Base-by-base conservation (phyloP, 257 asterid genomes). In the Cordia subcordata region DNA sequence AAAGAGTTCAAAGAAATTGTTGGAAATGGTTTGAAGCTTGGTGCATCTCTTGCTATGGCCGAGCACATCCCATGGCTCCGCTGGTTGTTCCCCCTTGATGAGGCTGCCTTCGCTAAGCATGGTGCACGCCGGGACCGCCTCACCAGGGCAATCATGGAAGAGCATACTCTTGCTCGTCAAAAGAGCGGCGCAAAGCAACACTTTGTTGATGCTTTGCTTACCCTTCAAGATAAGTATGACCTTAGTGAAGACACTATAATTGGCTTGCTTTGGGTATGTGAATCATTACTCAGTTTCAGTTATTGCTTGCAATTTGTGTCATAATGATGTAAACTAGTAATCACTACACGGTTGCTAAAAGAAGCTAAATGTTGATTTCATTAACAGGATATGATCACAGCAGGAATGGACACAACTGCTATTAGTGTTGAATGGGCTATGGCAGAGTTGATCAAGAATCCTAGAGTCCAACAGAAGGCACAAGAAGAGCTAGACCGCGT, bases 191-290 rank as follows among this genome's bases (percentile, higher is more conserved):
- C 45, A 0, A 45, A 65, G 19, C 70, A 56, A 10, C 70, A 65
- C 23, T 65, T 65, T 35, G 64, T 65, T 56, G 70, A 65, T 56
- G 70, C 70, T 14, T 57, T 65, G 63, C 63, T 65, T 11, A 65
- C 70, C 32, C 62, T 65, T 17, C 64, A 47, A 33, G 20, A 56
- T 20, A 44, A 56, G 23, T 65, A 65, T 65, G 70, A 65, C n/a
- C 58, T 65, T 19, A 56, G 57, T 49, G 64, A 65, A 39, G 70
- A 55, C 38, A 56, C 64, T 0, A 40, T 65, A 23, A 65, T 56
- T 8, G 64, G 70, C 52, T 57, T 65, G 5, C 70, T 65, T 65
- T 65, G 64, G 70, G 70, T 56, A 46, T 33, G 57, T 46, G 9
- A 20, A 53, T 11, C 11, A 61, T 61, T 49, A 12, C 16, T 33